These are phyloP conservation scores for Backusella parvicylindrica DNA, from an alignment of 192 early-diverging fungal species.

Conservation along the genomic window DNA sequence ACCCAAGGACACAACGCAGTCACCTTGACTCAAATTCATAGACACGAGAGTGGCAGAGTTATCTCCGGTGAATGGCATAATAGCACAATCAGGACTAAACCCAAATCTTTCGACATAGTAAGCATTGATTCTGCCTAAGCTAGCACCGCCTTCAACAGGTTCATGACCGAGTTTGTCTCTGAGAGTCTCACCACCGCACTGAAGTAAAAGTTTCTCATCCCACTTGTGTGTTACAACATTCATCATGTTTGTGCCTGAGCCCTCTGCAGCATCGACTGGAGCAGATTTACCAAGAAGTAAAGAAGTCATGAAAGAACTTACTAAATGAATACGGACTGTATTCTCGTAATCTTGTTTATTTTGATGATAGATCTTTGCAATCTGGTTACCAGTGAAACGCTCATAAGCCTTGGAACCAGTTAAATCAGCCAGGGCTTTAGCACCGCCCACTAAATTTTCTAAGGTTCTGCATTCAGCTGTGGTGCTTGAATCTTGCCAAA, in stretches of 20 bases:
- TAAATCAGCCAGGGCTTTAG: conserved; percentile 54
- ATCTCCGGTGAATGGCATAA: conserved; percentile 76
- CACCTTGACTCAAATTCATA: conserved; percentile 46
- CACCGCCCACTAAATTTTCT: conserved; percentile 62
- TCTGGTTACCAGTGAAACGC: conserved; percentile 77
- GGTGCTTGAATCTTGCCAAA: conserved; percentile 84
- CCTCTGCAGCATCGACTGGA: conserved; percentile 70
- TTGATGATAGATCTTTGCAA: conserved; percentile 53
- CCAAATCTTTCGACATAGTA: conserved; percentile 71
- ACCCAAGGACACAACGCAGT: conserved; percentile 72
- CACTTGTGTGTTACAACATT: conserved; percentile 58
- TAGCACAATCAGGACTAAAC: conserved; percentile 49
- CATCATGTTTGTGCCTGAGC: conserved; percentile 79
- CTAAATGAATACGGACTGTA: conserved; percentile 65
- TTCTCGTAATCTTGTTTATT: conserved; percentile 32
- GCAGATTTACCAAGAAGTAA: conserved; percentile 55
- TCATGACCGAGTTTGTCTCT: conserved; percentile 42
- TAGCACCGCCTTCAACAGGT: conserved; percentile 33
- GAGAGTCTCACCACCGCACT: conserved; percentile 37
- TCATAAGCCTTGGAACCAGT: conserved; percentile 80
- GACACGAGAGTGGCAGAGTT: conserved; percentile 70
- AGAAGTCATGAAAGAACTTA: conserved; percentile 69
- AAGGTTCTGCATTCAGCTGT: conserved; percentile 55
- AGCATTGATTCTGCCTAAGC: conserved; percentile 45
- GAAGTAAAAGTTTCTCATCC: conserved; percentile 42